phyloP scores from a whole-genome alignment of 495 filamentous ascomycete species.

The Tirmania nivea region DNA sequence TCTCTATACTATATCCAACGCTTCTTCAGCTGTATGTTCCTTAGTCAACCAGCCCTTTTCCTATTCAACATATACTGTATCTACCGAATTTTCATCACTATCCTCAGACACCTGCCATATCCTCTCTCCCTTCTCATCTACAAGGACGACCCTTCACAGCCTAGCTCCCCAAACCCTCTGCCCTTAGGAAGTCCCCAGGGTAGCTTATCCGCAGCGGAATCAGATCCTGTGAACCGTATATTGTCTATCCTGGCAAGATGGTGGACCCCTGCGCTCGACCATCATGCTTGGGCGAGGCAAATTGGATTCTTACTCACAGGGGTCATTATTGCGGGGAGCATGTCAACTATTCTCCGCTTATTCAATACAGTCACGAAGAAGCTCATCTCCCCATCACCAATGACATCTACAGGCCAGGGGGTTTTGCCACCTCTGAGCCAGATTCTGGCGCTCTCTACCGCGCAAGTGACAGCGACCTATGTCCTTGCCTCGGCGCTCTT shows the following conservation, averaged over 20 bases:
- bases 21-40: too few species aligned
- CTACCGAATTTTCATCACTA: slow-evolving; percentile 49
- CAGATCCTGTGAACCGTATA: slow-evolving; percentile 58
- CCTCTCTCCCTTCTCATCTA: slow-evolving; percentile 27
- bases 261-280: slow-evolving; percentile 49
- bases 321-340: slow-evolving; percentile 53
- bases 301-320: slow-evolving; percentile 60
- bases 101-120: slow-evolving; percentile 32
- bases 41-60: slow-evolving; percentile 24
- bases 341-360: slow-evolving; percentile 37
- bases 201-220: slow-evolving; percentile 10
- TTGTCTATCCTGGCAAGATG: slow-evolving; percentile 50
- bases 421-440: slow-evolving; percentile 19
- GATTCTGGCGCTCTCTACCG: slow-evolving; percentile 49
- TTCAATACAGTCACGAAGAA: neutral
- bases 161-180: too few species aligned
- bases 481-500: slow-evolving; percentile 55
- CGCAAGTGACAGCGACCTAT: slow-evolving; percentile 58
- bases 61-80: slow-evolving; percentile 53
- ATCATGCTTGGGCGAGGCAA: slow-evolving; percentile 49
- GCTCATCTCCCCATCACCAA: slow-evolving; percentile 23
- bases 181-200: too few species aligned
- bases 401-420: neutral
- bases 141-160: too few species aligned
- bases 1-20: too few species aligned